phyloP scores from a whole-genome alignment of 257 asterid genomes.

The Verbena officinalis region DNA sequence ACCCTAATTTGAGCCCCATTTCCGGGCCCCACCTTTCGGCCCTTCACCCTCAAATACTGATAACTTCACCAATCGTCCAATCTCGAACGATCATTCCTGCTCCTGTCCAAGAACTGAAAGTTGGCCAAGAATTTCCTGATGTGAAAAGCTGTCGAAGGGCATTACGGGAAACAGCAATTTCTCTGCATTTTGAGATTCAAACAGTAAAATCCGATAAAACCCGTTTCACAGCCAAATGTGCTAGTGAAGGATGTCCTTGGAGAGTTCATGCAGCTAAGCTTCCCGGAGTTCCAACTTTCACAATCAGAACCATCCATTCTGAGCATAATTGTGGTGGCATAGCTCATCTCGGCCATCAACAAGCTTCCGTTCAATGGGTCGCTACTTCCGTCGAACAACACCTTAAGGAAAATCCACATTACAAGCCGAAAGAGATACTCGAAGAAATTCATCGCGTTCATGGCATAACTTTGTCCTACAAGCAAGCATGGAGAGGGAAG shows the following conservation, averaged over 20 bases:
- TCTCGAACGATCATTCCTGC: constrained; percentile 43
- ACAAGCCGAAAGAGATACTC: constrained; percentile 70
- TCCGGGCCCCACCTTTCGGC: constrained; percentile 32
- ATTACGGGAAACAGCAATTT: constrained; percentile 68
- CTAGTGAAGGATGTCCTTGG: constrained; percentile 79
- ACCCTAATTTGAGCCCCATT: constrained; percentile 34
- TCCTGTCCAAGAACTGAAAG: constrained; percentile 50
- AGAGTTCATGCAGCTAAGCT: constrained; percentile 75
- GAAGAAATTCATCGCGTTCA: constrained; percentile 74
- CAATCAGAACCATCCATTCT: constrained; percentile 60
- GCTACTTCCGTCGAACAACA: constrained; percentile 63
- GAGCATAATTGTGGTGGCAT: constrained; percentile 68
- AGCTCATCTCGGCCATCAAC: constrained; percentile 71
- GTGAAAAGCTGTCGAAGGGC: constrained; percentile 72
- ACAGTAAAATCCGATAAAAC: constrained; percentile 74
- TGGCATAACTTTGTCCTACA: constrained; percentile 71
- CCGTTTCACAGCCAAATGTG: constrained; percentile 78
- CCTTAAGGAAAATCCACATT: constrained; percentile 64
- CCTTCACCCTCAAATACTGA: constrained; percentile 42
- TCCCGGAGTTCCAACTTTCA: constrained; percentile 69
- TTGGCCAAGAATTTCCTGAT: constrained; percentile 75
- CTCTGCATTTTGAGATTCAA: constrained; percentile 73
- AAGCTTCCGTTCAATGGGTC: constrained; percentile 82
- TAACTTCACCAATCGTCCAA: constrained; percentile 53
- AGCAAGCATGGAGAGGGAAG: constrained; percentile 85